phyloP scores from a whole-genome alignment of 176 grass and related monocot genomes.

The Pontederia paniculata region DNA sequence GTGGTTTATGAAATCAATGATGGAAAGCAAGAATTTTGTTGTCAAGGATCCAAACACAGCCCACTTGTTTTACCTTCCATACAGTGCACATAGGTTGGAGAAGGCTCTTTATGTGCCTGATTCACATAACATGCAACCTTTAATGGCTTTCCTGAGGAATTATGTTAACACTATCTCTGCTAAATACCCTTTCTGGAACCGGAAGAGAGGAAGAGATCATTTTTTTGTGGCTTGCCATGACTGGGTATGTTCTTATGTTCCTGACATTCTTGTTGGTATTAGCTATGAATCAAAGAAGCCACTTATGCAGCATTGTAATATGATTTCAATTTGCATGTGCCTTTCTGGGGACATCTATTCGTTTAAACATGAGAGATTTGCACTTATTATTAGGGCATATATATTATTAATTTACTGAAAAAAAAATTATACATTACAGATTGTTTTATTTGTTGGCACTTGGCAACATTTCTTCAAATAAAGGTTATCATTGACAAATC shows the following conservation, averaged over 20 bases:
- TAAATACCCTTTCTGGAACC: conserved; percentile 1
- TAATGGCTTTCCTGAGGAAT: neutral
- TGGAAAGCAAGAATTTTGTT: neutral
- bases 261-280: neutral
- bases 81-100: neutral
- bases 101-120: neutral
- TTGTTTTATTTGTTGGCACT: no score
- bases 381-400: no score
- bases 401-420: no score
- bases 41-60: neutral
- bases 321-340: no score
- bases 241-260: neutral
- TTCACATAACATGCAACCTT: neutral
- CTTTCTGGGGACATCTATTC: no score
- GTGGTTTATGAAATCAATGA: conserved; percentile 2
- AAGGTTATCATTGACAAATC: no score
- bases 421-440: no score
- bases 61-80: conserved; percentile 1
- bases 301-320: neutral
- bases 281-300: neutral
- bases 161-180: neutral
- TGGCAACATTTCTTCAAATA: no score
- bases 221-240: neutral
- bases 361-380: no score
- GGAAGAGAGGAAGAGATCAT: neutral